These are phyloP conservation scores for Leccinum longicurvipes DNA, from an alignment of 768 basidiomycete genomes.

Conservation along the genomic window DNA sequence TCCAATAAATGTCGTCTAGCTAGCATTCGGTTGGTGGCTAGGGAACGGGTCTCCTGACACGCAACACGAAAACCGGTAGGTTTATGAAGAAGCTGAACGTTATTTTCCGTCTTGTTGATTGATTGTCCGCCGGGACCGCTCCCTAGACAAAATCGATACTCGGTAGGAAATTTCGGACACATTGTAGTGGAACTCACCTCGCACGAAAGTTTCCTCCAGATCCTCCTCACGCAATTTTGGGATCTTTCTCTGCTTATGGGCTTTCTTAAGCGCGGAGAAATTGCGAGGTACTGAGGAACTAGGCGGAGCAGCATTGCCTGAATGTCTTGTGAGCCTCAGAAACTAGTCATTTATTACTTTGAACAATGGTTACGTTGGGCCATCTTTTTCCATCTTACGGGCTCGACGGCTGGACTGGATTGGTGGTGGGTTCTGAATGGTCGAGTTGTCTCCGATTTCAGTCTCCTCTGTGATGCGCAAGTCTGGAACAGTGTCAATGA, in stretches of 20 bases:
- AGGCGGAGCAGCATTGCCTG: constrained; percentile 33
- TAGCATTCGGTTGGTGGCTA: constrained; percentile 71
- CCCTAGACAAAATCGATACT: constrained; percentile 43
- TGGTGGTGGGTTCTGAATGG: constrained; percentile 59
- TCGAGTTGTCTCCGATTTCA: constrained; percentile 82
- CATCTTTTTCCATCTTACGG: constrained; percentile 42
- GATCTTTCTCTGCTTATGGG: constrained; percentile 56
- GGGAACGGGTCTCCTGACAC: constrained; percentile 86
- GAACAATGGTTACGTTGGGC: constrained; percentile 22
- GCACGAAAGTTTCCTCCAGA: constrained; percentile 82
- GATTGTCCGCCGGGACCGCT: constrained; percentile 96
- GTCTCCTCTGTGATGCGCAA: constrained; percentile 75
- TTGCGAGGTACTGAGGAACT: constrained; percentile 35
- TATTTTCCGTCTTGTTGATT: constrained; percentile 91
- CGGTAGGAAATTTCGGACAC: background rate
- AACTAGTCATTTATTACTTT: constrained; percentile 28
- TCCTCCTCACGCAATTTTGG: constrained; percentile 77
- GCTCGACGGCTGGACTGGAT: constrained; percentile 46
- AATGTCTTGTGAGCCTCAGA: constrained; percentile 28
- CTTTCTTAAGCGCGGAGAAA: constrained; percentile 71
- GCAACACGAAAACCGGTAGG: constrained; percentile 84
- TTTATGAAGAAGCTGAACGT: constrained; percentile 85
- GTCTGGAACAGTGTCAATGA: constrained; percentile 39
- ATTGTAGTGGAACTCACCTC: constrained; percentile 49
- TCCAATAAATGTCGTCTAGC: constrained; percentile 72